Percentiles rank a stretch among this genome's conserved stretches.
These are phyloP conservation scores for Oidiodendron maius DNA, from an alignment of 495 filamentous ascomycete genomes.

Conservation along the genomic window DNA sequence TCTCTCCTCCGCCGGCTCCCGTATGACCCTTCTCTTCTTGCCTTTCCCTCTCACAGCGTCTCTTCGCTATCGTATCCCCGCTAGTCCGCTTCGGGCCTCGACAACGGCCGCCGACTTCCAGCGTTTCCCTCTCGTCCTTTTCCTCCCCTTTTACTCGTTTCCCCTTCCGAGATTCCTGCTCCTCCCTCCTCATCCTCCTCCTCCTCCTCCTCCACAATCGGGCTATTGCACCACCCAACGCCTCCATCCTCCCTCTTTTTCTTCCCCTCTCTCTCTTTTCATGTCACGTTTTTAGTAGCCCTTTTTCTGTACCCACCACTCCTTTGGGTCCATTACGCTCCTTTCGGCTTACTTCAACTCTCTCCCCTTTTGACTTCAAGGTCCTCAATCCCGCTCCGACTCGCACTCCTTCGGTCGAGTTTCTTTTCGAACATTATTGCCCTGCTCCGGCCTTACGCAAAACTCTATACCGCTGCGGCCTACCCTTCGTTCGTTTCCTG, in stretches of 20 bases:
- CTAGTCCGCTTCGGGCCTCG: neutral
- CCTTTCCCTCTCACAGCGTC: no score
- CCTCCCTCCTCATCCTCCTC: conserved; percentile 7
- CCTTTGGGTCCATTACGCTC: conserved; percentile 24
- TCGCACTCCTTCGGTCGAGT: conserved; percentile 12
- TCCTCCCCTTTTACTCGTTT: conserved; percentile 2
- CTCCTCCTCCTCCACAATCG: conserved; percentile 2
- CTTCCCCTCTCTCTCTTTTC: conserved; percentile 15
- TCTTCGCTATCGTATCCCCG: no score
- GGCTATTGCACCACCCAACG: conserved; percentile 4
- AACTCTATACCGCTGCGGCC: conserved; percentile 12
- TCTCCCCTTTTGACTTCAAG: conserved; percentile 9
- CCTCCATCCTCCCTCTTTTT: conserved; percentile 10
- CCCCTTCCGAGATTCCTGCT: conserved; percentile 8
- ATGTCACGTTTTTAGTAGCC: conserved; percentile 21
- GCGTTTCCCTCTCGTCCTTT: neutral
- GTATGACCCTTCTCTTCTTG: no score
- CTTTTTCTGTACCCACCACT: no score
- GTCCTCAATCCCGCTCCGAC: neutral
- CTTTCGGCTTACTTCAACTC: conserved; percentile 18
- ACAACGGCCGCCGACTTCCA: neutral
- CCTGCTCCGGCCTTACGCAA: neutral
- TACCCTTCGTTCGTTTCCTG: conserved; percentile 25
- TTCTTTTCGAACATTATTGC: conserved; percentile 2
- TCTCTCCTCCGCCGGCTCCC: no score